Conservation (phyloP, 345 rosid species). For the Litchi chinensis region DNA sequence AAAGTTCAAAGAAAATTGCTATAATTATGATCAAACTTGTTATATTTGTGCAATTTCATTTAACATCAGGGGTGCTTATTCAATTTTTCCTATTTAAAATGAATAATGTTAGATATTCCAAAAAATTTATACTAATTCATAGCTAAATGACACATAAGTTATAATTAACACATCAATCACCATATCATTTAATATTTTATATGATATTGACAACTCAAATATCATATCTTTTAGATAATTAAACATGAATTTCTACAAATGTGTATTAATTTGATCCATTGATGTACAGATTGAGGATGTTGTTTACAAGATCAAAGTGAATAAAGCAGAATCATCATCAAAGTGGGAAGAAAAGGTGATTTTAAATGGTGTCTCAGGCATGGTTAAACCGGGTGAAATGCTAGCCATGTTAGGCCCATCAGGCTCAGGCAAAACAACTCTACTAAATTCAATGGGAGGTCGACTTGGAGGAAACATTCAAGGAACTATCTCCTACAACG, state of each 20-base stretch:
- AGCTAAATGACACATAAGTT: no score
- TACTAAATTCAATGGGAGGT: slow-evolving; percentile 59
- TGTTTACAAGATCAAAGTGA: slow-evolving; percentile 42
- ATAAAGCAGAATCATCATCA: slow-evolving; percentile 18
- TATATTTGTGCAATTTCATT: no score
- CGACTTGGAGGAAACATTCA: slow-evolving; percentile 37
- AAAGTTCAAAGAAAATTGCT: no score
- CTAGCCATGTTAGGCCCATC: slow-evolving; percentile 66
- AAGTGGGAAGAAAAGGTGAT: slow-evolving; percentile 41
- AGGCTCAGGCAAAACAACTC: slow-evolving; percentile 61
- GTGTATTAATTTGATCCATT: not conserved
- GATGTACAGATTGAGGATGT: slow-evolving; percentile 56
- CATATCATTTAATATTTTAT: no score
- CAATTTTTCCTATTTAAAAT: no score
- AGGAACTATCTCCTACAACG: slow-evolving; percentile 52
- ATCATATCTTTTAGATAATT: no score
- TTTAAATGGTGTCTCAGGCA: slow-evolving; percentile 53
- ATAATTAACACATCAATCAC: no score
- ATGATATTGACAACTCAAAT: no score
- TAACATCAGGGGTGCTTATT: no score
- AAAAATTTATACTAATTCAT: no score
- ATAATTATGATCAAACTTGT: no score
- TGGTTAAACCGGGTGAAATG: slow-evolving; percentile 55
- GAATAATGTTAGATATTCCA: no score
- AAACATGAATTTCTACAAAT: not conserved